phyloP scores from a whole-genome alignment of 2,329 filamentous ascomycete species.

The Triangularia setosa region DNA sequence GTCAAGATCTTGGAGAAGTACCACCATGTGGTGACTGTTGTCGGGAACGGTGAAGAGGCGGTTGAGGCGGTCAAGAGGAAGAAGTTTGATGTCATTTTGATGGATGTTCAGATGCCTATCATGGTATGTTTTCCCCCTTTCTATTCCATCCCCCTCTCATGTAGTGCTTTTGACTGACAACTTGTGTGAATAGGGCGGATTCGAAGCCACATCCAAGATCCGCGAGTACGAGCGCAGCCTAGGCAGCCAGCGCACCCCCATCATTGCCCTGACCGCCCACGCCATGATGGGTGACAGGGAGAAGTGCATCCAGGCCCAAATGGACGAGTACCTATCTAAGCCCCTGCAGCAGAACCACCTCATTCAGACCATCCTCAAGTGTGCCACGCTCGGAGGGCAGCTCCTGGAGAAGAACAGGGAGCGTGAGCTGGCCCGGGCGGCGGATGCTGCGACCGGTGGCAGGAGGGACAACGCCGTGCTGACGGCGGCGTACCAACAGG shows the following conservation, averaged over 20 bases:
- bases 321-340: slow-evolving; percentile 98
- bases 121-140: slow-evolving; percentile 61
- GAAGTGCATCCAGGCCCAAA: slow-evolving; percentile 96
- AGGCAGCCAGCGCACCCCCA: slow-evolving; percentile 78
- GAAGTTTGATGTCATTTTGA: slow-evolving; percentile 93
- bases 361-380: slow-evolving; percentile 96
- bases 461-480: slow-evolving; percentile 32
- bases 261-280: slow-evolving; percentile 94
- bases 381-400: slow-evolving; percentile 82
- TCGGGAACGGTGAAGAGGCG: slow-evolving; percentile 90
- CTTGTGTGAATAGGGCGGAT: slow-evolving; percentile 70
- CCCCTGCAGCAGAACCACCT: slow-evolving; percentile 94
- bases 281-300: slow-evolving; percentile 98
- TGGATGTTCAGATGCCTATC: slow-evolving; percentile 99
- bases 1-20: slow-evolving; percentile 98
- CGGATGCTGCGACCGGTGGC: slow-evolving; percentile 44
- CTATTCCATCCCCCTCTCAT: background rate
- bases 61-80: slow-evolving; percentile 88
- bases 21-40: slow-evolving; percentile 86
- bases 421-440: slow-evolving; percentile 51
- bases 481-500: slow-evolving; percentile 25
- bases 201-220: slow-evolving; percentile 95
- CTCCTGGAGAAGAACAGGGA: slow-evolving; percentile 73
- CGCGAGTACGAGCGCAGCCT: slow-evolving; percentile 86
- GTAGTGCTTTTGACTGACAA: slow-evolving; percentile 34